Evolutionary conservation across 306 rosid genomes (phyloP).

Genomic region (Albizia julibrissin): DNA sequence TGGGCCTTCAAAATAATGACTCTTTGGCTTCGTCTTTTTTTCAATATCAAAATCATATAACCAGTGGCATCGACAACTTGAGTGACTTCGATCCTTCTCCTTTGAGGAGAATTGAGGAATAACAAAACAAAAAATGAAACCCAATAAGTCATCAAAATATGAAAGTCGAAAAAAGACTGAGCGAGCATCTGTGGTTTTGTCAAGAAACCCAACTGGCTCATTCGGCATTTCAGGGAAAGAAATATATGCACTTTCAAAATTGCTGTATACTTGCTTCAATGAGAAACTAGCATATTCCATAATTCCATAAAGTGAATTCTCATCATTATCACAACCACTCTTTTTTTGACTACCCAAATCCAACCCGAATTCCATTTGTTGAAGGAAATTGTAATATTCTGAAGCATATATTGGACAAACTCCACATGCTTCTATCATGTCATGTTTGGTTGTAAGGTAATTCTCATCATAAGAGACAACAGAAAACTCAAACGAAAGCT

Average conservation of each 20-base stretch:
- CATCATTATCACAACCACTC: not conserved
- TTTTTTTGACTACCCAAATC: not conserved
- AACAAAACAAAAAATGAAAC: not conserved
- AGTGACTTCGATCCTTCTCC: too few species aligned
- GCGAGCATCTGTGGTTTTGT: not conserved
- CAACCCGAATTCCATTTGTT: not conserved
- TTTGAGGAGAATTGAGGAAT: not conserved
- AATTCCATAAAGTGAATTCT: not conserved
- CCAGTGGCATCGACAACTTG: not conserved
- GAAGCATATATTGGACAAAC: conserved; percentile 15
- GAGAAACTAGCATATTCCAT: conserved; percentile 6
- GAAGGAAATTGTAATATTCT: conserved; percentile 5
- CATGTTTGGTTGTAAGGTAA: not conserved
- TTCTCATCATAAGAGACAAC: conserved; percentile 6
- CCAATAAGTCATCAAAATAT: not conserved
- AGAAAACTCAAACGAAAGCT: conserved; percentile 21
- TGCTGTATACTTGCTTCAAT: not conserved
- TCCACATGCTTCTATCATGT: conserved; percentile 1
- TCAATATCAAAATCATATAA: not conserved
- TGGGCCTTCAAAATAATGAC: not conserved
- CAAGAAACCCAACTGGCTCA: not conserved
- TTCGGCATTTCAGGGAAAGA: not conserved
- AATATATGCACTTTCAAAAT: not conserved
- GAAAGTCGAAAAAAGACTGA: not conserved
- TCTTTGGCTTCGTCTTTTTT: fast-evolving